Evolutionary conservation across 2,329 filamentous ascomycete genomes (phyloP), one percentile per base, ranked within the genome.

Genomic region (Diaporthe batatas): DNA sequence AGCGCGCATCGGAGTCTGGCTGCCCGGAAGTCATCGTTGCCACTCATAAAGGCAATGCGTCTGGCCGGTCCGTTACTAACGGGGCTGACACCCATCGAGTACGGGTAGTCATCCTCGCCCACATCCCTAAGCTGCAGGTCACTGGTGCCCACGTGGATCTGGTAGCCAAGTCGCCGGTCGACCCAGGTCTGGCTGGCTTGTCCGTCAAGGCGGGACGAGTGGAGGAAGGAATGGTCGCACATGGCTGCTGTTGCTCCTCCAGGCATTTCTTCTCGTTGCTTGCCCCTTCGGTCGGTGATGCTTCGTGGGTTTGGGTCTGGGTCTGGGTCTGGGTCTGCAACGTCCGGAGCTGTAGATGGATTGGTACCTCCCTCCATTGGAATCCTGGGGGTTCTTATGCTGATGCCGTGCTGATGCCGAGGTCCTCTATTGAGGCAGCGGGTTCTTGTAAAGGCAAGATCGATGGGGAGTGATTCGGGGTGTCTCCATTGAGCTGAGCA

Each of bases 11-110:
- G 75, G 54, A 78, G 76, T 12, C 79, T 74, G 18, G 76, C 78
- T 2, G 75, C 77, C 8, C 79, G 79, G 47, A 80, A 80, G 74
- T 79, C 79, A 32, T 76, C 71, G 69, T 79, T 79, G 23, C 79
- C 79, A 12, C 78, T 79, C 36, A 78, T 78, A 72, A 79, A 80
- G 51, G 77, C 73, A 23, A 75, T 68, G 0, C 72, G 68, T n/a
- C 67, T 65, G 14, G 72, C 54, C 64, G 49, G 39, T 7, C 14
- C 68, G 29, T 69, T 53, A n/a, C 62, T 51, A 12, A 67, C 62
- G 14, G 62, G 62, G 16, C 62, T 67, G 12, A 44, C 32, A 7
- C 44, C 47, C 14, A 12, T 2, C 5, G 47, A 25, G 6, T 12
- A 16, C 2, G 47, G 16, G 6, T 12, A 16, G 32, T 25, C 5